A percentile compares a stretch with the other conserved stretches of the same genome.
phyloP scores from a whole-genome alignment of 495 filamentous ascomycete species.

The Hyaloscypha bicolor region DNA sequence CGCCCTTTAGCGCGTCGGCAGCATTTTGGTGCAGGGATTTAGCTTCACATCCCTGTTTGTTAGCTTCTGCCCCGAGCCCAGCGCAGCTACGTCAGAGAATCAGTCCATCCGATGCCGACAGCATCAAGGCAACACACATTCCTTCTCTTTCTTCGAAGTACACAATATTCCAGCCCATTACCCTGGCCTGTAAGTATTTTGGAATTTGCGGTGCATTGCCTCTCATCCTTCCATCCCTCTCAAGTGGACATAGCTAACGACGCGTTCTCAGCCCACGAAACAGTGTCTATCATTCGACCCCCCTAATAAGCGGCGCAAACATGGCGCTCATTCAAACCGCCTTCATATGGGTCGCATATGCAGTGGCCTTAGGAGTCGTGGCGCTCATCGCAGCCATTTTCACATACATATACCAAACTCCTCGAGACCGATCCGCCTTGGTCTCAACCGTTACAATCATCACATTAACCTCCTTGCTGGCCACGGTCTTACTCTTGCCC shows the following conservation, averaged over 20 bases:
- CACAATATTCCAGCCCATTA: not conserved
- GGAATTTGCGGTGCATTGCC: not conserved
- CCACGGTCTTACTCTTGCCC: slow-evolving; percentile 88
- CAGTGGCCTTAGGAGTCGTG: slow-evolving; percentile 71
- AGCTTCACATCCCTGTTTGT: slow-evolving; percentile 20
- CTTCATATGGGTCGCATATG: slow-evolving; percentile 92
- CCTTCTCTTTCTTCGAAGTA: not conserved
- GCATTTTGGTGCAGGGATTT: not conserved
- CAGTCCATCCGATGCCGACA: not conserved
- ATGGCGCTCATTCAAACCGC: slow-evolving; percentile 70
- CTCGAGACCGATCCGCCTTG: slow-evolving; percentile 77
- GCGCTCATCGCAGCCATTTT: slow-evolving; percentile 76
- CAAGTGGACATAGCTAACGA: slow-evolving; percentile 1
- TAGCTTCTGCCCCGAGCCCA: not conserved
- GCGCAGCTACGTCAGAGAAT: slow-evolving; percentile 19
- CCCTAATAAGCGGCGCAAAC: slow-evolving; percentile 1
- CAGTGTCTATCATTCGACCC: slow-evolving; percentile 9
- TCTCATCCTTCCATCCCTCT: not conserved
- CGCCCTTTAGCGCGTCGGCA: slow-evolving; percentile 3
- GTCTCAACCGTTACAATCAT: slow-evolving; percentile 84
- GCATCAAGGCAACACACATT: not conserved
- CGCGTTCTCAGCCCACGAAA: slow-evolving; percentile 3
- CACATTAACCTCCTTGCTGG: slow-evolving; percentile 82
- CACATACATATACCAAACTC: slow-evolving; percentile 83
- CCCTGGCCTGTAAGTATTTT: not conserved